These are phyloP conservation scores for Peronospora belbahrii DNA, from an alignment of 352 stramenopile genomes.

Conservation along the genomic window DNA sequence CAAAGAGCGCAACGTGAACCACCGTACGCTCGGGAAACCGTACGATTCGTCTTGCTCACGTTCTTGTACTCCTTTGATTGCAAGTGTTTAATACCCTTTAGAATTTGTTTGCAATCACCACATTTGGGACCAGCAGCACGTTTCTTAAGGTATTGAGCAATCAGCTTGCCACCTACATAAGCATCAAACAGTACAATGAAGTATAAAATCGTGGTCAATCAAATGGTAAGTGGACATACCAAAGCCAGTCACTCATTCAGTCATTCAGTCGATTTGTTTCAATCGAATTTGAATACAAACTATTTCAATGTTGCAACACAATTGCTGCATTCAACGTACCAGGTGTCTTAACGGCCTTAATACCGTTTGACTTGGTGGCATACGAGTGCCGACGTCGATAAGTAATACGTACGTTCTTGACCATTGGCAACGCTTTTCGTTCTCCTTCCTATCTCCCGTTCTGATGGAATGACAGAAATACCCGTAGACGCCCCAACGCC, in stretches of 20 bases:
- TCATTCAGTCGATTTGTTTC: too few relatives aligned
- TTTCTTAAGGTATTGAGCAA: slow-evolving; percentile 94
- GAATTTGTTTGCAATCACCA: slow-evolving; percentile 92
- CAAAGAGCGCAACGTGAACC: slow-evolving; percentile 90
- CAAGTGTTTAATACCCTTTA: slow-evolving; percentile 88
- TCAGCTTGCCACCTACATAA: slow-evolving; percentile 84
- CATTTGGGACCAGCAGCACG: slow-evolving; percentile 90
- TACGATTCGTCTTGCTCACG: slow-evolving; percentile 87
- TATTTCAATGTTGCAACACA: too few relatives aligned
- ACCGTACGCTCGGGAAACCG: slow-evolving; percentile 95
- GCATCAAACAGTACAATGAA: too few relatives aligned
- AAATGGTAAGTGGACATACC: too few relatives aligned
- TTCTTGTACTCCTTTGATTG: slow-evolving; percentile 71
- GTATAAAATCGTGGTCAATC: too few relatives aligned
- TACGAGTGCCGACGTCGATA: slow-evolving; percentile 96
- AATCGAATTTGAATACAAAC: too few relatives aligned
- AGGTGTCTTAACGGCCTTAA: slow-evolving; percentile 93
- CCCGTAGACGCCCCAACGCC: slow-evolving; percentile 29
- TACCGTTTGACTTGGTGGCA: slow-evolving; percentile 91
- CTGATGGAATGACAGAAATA: slow-evolving; percentile 40
- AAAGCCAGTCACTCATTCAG: too few relatives aligned
- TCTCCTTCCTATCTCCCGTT: slow-evolving; percentile 68
- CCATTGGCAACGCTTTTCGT: slow-evolving; percentile 58
- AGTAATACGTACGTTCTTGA: slow-evolving; percentile 93
- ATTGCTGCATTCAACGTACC: slow-evolving; percentile 69